These are phyloP conservation scores for Fusarium hainanense DNA, from an alignment of 2,329 filamentous ascomycete genomes.

Conservation along the genomic window DNA sequence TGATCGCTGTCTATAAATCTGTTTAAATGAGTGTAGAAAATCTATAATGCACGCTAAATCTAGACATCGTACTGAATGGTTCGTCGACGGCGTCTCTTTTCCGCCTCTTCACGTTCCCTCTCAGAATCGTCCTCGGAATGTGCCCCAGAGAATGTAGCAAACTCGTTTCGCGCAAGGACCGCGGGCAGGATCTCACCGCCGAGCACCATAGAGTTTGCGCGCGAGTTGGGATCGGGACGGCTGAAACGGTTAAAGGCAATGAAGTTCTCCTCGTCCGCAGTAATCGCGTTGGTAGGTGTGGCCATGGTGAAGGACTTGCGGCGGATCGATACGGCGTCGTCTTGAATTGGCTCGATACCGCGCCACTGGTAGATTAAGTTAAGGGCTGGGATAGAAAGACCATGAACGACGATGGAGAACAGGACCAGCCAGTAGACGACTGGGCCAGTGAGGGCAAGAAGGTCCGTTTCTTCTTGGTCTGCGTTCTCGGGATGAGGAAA, in stretches of 20 bases:
- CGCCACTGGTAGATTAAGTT: constrained; percentile 17
- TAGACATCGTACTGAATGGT: constrained; percentile 26
- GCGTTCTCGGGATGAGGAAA: constrained; percentile 52
- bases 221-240: constrained; percentile 44
- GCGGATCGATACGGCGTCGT: constrained; percentile 55
- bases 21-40: background rate
- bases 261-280: constrained; percentile 52
- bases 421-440: constrained; percentile 57
- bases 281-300: constrained; percentile 54
- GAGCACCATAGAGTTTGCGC: background rate
- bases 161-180: constrained; percentile 7
- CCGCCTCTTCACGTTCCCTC: constrained; percentile 7
- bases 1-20: background rate
- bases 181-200: constrained; percentile 5
- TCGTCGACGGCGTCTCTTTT: constrained; percentile 12
- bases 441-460: constrained; percentile 52
- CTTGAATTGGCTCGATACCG: constrained; percentile 55
- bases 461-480: constrained; percentile 49
- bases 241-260: constrained; percentile 63
- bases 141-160: constrained; percentile 25
- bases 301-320: constrained; percentile 50
- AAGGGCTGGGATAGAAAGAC: constrained; percentile 58
- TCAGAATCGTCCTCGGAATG: constrained; percentile 12
- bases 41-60: constrained; percentile 1
- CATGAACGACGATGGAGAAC: constrained; percentile 42